These are phyloP conservation scores for Piper betle DNA, from an alignment of 164 flowering plant genomes.

Conservation along the genomic window DNA sequence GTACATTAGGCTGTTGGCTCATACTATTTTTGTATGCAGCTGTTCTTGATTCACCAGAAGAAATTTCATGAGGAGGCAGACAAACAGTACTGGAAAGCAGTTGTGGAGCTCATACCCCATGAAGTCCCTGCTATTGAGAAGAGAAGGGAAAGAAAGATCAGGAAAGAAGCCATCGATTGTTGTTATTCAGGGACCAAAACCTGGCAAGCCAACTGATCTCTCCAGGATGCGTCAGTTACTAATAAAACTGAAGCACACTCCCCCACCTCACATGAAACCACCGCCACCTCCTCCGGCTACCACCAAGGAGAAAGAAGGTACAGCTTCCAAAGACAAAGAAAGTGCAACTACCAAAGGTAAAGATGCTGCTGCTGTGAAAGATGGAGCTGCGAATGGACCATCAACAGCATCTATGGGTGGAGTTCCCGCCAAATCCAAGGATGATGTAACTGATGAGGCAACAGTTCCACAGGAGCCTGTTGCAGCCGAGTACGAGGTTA, in stretches of 20 bases:
- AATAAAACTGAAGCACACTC: constrained; percentile 74
- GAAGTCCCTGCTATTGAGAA: constrained; percentile 81
- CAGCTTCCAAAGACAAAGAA: constrained; percentile 10
- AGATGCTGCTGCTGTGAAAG: constrained; percentile 26
- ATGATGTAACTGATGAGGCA: constrained; percentile 20
- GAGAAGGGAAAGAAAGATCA: constrained; percentile 76
- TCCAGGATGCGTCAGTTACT: constrained; percentile 79
- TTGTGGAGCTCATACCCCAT: constrained; percentile 70
- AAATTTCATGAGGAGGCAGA: constrained; percentile 86
- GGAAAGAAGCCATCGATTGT: constrained; percentile 74
- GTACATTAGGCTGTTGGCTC: constrained; percentile 4
- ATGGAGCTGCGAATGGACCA: constrained; percentile 22
- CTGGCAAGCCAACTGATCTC: constrained; percentile 92
- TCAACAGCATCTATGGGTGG: constrained; percentile 2
- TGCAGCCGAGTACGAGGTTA: constrained; percentile 6
- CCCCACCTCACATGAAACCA: too few relatives aligned
- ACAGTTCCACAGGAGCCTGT: constrained; percentile 25
- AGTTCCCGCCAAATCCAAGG: not conserved
- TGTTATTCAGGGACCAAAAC: constrained; percentile 80
- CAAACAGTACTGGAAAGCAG: constrained; percentile 92
- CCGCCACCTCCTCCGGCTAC: constrained; percentile 59
- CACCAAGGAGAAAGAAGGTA: constrained; percentile 4
- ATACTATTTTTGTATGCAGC: too few relatives aligned
- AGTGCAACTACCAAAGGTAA: constrained; percentile 32
- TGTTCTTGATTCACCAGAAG: constrained; percentile 64